A percentile compares a stretch with the other conserved stretches of the same genome.
These are phyloP conservation scores for Sporodiniella umbellata DNA, from an alignment of 371 early-diverging fungal genomes.

Conservation along the genomic window DNA sequence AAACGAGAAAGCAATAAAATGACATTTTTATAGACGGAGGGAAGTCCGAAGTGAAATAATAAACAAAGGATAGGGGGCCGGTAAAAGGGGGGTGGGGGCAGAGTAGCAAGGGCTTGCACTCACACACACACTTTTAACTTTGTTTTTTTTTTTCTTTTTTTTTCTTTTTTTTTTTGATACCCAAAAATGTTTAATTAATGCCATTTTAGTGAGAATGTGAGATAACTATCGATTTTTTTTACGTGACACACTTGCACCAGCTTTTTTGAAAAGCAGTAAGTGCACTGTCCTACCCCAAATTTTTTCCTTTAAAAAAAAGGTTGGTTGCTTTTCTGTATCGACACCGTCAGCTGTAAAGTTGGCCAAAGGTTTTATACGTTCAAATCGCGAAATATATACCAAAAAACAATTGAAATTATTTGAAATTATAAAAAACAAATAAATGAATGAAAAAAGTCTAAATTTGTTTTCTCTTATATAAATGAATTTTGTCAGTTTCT, in stretches of 20 bases:
- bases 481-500: too few species aligned
- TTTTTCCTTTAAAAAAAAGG: too few species aligned
- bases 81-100: background rate
- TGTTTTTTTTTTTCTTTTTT: background rate
- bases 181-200: conserved; percentile 1
- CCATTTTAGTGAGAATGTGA: background rate
- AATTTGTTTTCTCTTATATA: too few species aligned
- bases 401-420: background rate
- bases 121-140: background rate
- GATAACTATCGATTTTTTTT: too few species aligned
- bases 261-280: too few species aligned
- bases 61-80: background rate
- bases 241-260: background rate
- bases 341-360: conserved; percentile 24
- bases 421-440: too few species aligned
- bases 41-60: background rate
- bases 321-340: conserved; percentile 1
- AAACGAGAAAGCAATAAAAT: background rate
- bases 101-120: background rate
- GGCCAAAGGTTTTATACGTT: conserved; percentile 5
- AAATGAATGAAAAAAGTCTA: too few species aligned
- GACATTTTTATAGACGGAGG: background rate
- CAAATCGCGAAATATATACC: conserved; percentile 12
- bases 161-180: background rate
- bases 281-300: too few species aligned